A percentile compares a stretch with the other conserved stretches of the same genome.
phyloP scores from a whole-genome alignment of 2,329 filamentous ascomycete genomes.

The Arthrinium puccinioides region DNA sequence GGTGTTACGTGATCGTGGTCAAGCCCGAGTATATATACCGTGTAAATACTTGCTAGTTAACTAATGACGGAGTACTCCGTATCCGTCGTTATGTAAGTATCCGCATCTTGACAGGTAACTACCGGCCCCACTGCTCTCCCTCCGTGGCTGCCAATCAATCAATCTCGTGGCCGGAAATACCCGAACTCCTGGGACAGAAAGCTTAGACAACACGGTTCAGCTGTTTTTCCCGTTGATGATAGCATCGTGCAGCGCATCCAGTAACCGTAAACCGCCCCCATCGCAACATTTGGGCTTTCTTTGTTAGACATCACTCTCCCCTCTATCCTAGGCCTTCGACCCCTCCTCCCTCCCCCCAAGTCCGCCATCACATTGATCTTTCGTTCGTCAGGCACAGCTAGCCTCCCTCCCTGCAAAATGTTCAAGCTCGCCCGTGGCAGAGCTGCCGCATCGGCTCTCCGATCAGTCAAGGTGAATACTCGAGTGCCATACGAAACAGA shows the following conservation, averaged over 20 bases:
- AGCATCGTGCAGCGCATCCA: conserved; percentile 7
- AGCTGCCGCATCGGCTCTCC: conserved; percentile 72
- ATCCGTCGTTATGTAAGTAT: too few species aligned
- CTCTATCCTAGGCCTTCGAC: not conserved
- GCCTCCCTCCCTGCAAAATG: conserved; percentile 44
- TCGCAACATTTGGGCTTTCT: not conserved
- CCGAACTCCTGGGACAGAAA: too few species aligned
- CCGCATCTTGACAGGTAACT: too few species aligned
- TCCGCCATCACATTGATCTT: not conserved
- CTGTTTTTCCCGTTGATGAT: conserved; percentile 1
- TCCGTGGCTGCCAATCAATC: too few species aligned
- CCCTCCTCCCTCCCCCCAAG: not conserved
- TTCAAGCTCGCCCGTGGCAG: conserved; percentile 81
- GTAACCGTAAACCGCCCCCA: conserved; percentile 3
- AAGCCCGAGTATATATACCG: too few species aligned
- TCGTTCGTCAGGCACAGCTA: conserved; percentile 1
- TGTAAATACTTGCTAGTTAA: too few species aligned
- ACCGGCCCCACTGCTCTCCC: too few species aligned
- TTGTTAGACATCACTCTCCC: not conserved
- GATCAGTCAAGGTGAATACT: conserved; percentile 71
- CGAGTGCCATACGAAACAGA: too few species aligned
- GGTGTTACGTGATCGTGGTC: too few species aligned
- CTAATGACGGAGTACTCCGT: too few species aligned
- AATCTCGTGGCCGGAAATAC: too few species aligned
- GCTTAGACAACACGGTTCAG: not conserved